A percentile compares a stretch with the other conserved stretches of the same genome.
Conservation (phyloP, 176 grass and related monocot genomes). For the Carex myosuroides region DNA sequence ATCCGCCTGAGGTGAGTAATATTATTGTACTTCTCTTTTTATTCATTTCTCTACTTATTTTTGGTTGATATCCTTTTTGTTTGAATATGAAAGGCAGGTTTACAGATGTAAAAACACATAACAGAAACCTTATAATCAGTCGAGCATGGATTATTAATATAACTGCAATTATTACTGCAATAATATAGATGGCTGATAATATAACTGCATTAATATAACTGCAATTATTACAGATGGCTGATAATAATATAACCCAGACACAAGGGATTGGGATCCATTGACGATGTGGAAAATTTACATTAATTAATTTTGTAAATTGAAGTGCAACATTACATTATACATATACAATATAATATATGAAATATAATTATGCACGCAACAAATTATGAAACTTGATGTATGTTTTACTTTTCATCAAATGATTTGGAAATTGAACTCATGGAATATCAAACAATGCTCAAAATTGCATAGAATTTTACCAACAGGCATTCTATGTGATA, state of each 20-base stretch:
- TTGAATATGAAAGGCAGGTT: neutral
- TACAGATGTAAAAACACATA: no score
- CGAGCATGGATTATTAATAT: neutral
- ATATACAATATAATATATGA: neutral
- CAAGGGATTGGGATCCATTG: neutral
- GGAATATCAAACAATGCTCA: no score
- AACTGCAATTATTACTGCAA: neutral
- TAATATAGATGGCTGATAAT: neutral
- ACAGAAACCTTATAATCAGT: neutral
- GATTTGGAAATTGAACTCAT: neutral
- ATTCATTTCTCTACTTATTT: neutral
- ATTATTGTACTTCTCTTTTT: neutral
- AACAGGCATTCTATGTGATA: neutral
- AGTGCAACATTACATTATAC: neutral
- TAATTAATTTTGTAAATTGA: neutral
- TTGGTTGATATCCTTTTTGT: neutral
- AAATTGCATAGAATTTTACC: neutral
- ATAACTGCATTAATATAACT: neutral
- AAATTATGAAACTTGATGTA: neutral
- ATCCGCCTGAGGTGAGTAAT: slow-evolving; percentile 56
- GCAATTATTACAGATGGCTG: neutral
- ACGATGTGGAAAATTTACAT: neutral
- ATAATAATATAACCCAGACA: neutral
- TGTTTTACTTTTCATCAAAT: neutral
- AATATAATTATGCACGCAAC: neutral